Conservation (phyloP, 495 filamentous ascomycete genomes). For the Penicillium roqueforti region DNA sequence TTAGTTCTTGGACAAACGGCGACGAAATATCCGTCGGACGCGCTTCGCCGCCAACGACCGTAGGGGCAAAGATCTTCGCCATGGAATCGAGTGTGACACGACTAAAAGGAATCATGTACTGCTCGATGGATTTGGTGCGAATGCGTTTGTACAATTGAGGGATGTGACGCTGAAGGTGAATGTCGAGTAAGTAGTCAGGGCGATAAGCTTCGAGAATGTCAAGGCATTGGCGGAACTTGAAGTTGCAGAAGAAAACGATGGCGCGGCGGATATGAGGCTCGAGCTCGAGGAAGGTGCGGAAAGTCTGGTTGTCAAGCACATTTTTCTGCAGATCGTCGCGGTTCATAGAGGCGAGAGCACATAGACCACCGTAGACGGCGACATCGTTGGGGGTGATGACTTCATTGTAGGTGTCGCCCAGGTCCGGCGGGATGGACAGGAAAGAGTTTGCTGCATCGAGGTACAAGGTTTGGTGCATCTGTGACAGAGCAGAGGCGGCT, state of each 20-base stretch:
- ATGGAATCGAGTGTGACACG: conserved; percentile 67
- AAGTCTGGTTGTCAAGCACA: conserved; percentile 74
- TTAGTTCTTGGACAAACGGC: conserved; percentile 70
- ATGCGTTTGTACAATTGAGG: conserved; percentile 64
- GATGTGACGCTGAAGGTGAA: conserved; percentile 78
- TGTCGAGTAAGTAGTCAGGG: conserved; percentile 81
- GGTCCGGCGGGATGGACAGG: conserved; percentile 50
- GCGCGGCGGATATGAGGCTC: conserved; percentile 94
- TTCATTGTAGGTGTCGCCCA: conserved; percentile 61
- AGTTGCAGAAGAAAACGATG: conserved; percentile 79
- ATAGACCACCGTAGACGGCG: conserved; percentile 85
- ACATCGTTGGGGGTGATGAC: conserved; percentile 81
- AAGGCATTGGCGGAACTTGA: conserved; percentile 80
- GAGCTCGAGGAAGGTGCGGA: conserved; percentile 84
- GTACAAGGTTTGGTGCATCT: conserved; percentile 61
- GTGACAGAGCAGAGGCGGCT: conserved; percentile 65
- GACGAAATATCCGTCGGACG: conserved; percentile 44
- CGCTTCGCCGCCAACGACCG: conserved; percentile 30
- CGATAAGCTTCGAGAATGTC: conserved; percentile 75
- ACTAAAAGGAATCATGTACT: conserved; percentile 81
- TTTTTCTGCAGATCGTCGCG: conserved; percentile 65
- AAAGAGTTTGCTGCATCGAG: conserved; percentile 71
- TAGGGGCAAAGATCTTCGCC: conserved; percentile 57
- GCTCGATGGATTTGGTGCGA: conserved; percentile 84
- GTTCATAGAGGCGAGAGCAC: conserved; percentile 86